These are phyloP conservation scores for Aspergillus ruber DNA, from an alignment of 2,329 filamentous ascomycete genomes.

Conservation along the genomic window DNA sequence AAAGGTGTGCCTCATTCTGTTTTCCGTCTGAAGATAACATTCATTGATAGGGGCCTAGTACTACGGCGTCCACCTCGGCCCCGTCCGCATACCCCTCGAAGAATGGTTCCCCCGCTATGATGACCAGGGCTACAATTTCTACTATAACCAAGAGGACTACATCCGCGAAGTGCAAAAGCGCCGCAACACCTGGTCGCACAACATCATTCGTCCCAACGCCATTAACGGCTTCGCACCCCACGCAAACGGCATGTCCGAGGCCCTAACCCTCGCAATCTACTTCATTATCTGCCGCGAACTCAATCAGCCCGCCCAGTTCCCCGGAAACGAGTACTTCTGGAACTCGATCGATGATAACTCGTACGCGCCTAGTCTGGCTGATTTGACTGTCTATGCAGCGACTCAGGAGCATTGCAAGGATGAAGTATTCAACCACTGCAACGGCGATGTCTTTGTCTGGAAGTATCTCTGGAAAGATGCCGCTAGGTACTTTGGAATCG, in stretches of 20 bases:
- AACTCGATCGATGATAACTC: constrained; percentile 22
- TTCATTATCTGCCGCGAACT: constrained; percentile 21
- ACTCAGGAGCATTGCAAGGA: constrained; percentile 16
- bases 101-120: constrained; percentile 17
- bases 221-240: constrained; percentile 23
- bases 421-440: constrained; percentile 22
- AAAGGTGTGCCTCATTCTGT: constrained; percentile 11
- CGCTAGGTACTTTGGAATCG: constrained; percentile 16
- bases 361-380: constrained; percentile 21
- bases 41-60: constrained; percentile 5
- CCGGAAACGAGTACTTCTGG: constrained; percentile 24
- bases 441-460: constrained; percentile 25
- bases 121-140: constrained; percentile 15
- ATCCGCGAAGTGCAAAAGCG: constrained; percentile 10
- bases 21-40: not conserved
- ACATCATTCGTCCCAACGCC: constrained; percentile 23
- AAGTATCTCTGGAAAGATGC: constrained; percentile 17
- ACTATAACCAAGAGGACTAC: constrained; percentile 19
- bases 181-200: constrained; percentile 18
- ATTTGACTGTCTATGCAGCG: constrained; percentile 19
- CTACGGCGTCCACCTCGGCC: constrained; percentile 24
- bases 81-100: constrained; percentile 14
- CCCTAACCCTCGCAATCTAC: constrained; percentile 22
- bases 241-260: constrained; percentile 24
- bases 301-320: constrained; percentile 14